Percentiles rank a stretch among this genome's conserved stretches.
Evolutionary conservation across 2,329 filamentous ascomycete species (phyloP).

Genomic region (Hyphodiscus sp.): DNA sequence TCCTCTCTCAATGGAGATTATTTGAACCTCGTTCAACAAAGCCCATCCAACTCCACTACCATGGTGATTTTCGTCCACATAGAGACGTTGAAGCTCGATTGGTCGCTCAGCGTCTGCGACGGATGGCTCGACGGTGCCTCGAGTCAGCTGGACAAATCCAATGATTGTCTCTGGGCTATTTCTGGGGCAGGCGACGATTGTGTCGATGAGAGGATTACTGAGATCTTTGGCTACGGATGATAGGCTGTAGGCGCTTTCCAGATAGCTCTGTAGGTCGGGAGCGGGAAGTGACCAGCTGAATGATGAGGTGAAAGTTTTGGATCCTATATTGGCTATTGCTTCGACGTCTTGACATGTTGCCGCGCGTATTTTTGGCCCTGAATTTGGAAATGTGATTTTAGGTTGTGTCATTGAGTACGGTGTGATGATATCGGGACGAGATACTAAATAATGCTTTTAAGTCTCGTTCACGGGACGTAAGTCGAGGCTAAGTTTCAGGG

Average conservation of each 20-base stretch:
- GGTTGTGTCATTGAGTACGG: no score
- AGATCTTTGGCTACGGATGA: constrained; percentile 24
- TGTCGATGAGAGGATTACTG: constrained; percentile 19
- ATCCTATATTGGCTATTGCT: constrained; percentile 31
- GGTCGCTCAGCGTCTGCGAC: constrained; percentile 26
- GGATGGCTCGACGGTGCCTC: constrained; percentile 34
- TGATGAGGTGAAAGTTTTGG: constrained; percentile 32
- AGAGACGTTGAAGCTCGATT: constrained; percentile 39
- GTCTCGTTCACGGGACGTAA: no score
- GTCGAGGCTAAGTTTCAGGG: no score
- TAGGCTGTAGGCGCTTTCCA: constrained; percentile 32
- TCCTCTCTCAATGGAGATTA: constrained; percentile 32
- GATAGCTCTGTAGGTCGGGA: constrained; percentile 33
- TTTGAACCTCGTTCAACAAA: constrained; percentile 28
- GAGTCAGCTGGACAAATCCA: constrained; percentile 37
- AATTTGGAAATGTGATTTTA: not conserved
- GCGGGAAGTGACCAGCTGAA: constrained; percentile 38
- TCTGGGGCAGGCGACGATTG: constrained; percentile 26
- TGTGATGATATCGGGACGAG: no score
- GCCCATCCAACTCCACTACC: constrained; percentile 35
- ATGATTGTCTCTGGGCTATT: constrained; percentile 21
- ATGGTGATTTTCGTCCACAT: constrained; percentile 32
- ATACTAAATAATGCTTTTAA: no score
- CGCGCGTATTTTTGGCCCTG: constrained; percentile 20
- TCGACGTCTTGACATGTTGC: constrained; percentile 26